A percentile compares a stretch with the other conserved stretches of the same genome.
Evolutionary conservation across 1,284 basidiomycete genomes (phyloP).

Genomic region (Cutaneotrichosporon daszewskae): DNA sequence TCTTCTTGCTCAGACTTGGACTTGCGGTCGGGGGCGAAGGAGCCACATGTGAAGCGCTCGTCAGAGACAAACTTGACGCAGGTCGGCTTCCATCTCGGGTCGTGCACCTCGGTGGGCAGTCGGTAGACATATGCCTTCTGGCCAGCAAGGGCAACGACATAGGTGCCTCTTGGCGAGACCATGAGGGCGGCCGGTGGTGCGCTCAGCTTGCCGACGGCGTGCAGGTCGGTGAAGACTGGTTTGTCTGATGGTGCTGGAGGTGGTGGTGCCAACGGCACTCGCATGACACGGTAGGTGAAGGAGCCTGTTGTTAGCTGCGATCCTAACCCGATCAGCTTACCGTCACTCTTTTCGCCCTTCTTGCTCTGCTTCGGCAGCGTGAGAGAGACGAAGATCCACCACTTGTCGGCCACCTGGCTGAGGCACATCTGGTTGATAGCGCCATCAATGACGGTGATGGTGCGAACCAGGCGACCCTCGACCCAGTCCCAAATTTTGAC

Average conservation of each 20-base stretch:
- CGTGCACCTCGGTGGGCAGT: slow-evolving; percentile 39
- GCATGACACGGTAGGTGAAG: slow-evolving; percentile 23
- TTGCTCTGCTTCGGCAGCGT: slow-evolving; percentile 18
- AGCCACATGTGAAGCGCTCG: slow-evolving; percentile 65
- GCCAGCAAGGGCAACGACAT: slow-evolving; percentile 73
- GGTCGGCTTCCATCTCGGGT: slow-evolving; percentile 28
- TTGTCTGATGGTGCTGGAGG: slow-evolving; percentile 7
- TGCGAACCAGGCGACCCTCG: slow-evolving; percentile 73
- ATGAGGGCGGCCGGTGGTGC: slow-evolving; percentile 47
- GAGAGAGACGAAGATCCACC: slow-evolving; percentile 35
- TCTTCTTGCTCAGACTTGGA: slow-evolving; percentile 54
- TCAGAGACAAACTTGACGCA: slow-evolving; percentile 74
- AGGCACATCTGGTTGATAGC: slow-evolving; percentile 45
- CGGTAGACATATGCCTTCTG: slow-evolving; percentile 77
- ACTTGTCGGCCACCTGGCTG: slow-evolving; percentile 30
- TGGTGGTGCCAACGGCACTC: slow-evolving; percentile 15
- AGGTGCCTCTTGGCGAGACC: slow-evolving; percentile 64
- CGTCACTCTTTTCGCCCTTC: slow-evolving; percentile 12
- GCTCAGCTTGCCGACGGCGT: slow-evolving; percentile 29
- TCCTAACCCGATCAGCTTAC: background rate
- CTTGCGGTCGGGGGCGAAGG: slow-evolving; percentile 66
- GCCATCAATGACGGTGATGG: slow-evolving; percentile 62
- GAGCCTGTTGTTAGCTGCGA: too few relatives aligned
- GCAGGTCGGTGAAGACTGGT: too few relatives aligned
- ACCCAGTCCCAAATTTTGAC: slow-evolving; percentile 91